Percentiles rank a stretch among this genome's conserved stretches.
phyloP scores from a whole-genome alignment of 2,329 filamentous ascomycete species.

The Ilyonectria sp. region DNA sequence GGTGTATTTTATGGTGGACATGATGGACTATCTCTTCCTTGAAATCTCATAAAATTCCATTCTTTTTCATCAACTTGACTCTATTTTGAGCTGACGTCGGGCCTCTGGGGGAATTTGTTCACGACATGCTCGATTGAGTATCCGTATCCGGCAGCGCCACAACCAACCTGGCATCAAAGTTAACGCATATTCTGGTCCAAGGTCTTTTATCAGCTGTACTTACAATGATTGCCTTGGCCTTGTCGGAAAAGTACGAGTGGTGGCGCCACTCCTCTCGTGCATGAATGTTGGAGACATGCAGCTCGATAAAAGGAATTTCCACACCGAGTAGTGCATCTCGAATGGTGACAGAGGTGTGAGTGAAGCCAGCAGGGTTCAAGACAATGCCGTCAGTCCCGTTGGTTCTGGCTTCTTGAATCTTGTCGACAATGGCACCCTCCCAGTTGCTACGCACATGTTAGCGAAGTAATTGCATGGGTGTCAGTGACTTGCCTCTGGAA shows the following conservation, averaged over 20 bases:
- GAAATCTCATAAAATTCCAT: neutral
- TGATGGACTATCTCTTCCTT: neutral
- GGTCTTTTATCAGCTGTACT: neutral
- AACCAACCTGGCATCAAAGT: neutral
- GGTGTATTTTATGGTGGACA: neutral
- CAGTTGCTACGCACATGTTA: slow-evolving; percentile 3
- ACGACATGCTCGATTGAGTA: slow-evolving; percentile 6
- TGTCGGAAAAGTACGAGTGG: slow-evolving; percentile 34
- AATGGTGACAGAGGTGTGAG: slow-evolving; percentile 31
- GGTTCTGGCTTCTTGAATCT: slow-evolving; percentile 28
- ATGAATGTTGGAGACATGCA: slow-evolving; percentile 33
- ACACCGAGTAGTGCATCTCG: slow-evolving; percentile 31
- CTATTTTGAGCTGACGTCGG: slow-evolving; percentile 8
- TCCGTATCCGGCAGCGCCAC: slow-evolving; percentile 6
- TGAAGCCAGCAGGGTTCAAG: slow-evolving; percentile 31
- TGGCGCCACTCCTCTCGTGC: slow-evolving; percentile 29
- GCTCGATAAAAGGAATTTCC: slow-evolving; percentile 31
- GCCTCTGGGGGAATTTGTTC: slow-evolving; percentile 1
- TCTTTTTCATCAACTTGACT: neutral
- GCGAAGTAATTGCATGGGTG: neutral
- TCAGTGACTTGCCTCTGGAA: neutral
- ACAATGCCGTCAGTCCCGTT: slow-evolving; percentile 29
- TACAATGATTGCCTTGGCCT: slow-evolving; percentile 23
- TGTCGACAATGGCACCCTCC: slow-evolving; percentile 30
- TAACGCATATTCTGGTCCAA: neutral